phyloP scores from a whole-genome alignment of 805 yeast species.

The Wickerhamiella parazyma region DNA sequence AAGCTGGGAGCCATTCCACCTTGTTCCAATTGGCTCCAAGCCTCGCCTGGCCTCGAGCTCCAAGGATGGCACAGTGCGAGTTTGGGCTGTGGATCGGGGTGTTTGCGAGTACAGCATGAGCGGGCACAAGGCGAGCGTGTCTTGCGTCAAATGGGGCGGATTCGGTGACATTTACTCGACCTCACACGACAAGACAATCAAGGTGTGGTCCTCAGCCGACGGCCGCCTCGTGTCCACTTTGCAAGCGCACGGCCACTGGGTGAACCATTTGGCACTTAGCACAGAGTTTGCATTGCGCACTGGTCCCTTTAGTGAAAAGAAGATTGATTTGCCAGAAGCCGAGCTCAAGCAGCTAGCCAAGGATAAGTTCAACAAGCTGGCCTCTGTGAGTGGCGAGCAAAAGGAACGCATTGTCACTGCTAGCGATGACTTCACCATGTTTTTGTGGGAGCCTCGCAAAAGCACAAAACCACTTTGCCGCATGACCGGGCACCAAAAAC shows the following conservation, averaged over 20 bases:
- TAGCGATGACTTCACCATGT: constrained; percentile 96
- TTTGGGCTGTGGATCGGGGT: constrained; percentile 77
- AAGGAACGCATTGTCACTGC: constrained; percentile 85
- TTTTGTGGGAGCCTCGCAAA: constrained; percentile 83
- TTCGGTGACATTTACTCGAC: constrained; percentile 69
- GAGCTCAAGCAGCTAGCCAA: constrained; percentile 46
- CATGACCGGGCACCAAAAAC: constrained; percentile 95
- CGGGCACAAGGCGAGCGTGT: constrained; percentile 80
- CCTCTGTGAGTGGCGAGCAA: constrained; percentile 39
- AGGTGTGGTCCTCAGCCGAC: constrained; percentile 72
- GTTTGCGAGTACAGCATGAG: constrained; percentile 55
- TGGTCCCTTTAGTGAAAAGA: constrained; percentile 77
- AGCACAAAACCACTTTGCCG: constrained; percentile 73
- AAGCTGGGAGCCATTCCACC: constrained; percentile 89
- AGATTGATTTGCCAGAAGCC: constrained; percentile 18
- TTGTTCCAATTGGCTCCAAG: constrained; percentile 39
- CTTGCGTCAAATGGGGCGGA: constrained; percentile 98
- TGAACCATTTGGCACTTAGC: constrained; percentile 80
- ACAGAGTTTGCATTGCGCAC: constrained; percentile 79
- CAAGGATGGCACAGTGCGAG: constrained; percentile 75
- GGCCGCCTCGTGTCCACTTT: constrained; percentile 71
- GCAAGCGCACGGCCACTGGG: constrained; percentile 95
- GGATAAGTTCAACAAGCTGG: constrained; percentile 47
- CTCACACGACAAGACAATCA: constrained; percentile 88
- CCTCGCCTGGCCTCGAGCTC: constrained; percentile 69